Evolutionary conservation across 2,329 filamentous ascomycete species (phyloP).

Genomic region (Colletotrichum higginsianum): DNA sequence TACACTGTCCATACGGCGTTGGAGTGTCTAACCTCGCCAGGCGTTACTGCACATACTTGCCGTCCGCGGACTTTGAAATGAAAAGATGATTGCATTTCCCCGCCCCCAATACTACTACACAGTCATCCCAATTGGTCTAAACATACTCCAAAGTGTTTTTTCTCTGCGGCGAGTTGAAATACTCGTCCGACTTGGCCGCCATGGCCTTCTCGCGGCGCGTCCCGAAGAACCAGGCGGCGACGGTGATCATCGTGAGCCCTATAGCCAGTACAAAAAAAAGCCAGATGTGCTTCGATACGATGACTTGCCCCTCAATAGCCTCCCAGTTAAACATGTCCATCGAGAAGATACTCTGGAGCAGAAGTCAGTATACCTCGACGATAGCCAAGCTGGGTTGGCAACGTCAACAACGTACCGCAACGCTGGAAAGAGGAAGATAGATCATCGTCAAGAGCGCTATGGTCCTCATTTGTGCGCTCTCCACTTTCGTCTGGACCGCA

Average conservation of each 20-base stretch:
- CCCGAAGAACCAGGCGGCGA: conserved; percentile 25
- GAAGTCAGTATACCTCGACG: not conserved
- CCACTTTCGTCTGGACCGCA: conserved; percentile 45
- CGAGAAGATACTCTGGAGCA: conserved; percentile 47
- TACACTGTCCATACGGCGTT: too few species aligned
- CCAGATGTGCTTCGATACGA: conserved; percentile 48
- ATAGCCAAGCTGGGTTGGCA: not conserved
- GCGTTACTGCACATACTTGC: too few species aligned
- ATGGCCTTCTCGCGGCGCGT: conserved; percentile 4
- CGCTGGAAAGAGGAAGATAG: conserved; percentile 48
- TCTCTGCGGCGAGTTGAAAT: conserved; percentile 4
- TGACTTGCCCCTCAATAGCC: conserved; percentile 40
- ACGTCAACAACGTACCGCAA: conserved; percentile 45
- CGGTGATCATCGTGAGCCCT: conserved; percentile 42
- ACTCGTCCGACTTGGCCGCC: conserved; percentile 3
- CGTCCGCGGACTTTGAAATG: too few species aligned
- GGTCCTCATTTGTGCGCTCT: conserved; percentile 49
- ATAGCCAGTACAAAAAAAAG: conserved; percentile 44
- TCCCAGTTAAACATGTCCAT: conserved; percentile 49
- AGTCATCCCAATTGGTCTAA: not conserved
- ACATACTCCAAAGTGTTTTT: conserved; percentile 5
- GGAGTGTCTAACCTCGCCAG: too few species aligned
- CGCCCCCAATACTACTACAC: too few species aligned
- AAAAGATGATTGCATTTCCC: too few species aligned
- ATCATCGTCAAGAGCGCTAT: conserved; percentile 51